Percentiles rank a stretch among this genome's conserved stretches.
Evolutionary conservation across 352 stramenopile species (phyloP).

Genomic region (Phytophthora boehmeriae): DNA sequence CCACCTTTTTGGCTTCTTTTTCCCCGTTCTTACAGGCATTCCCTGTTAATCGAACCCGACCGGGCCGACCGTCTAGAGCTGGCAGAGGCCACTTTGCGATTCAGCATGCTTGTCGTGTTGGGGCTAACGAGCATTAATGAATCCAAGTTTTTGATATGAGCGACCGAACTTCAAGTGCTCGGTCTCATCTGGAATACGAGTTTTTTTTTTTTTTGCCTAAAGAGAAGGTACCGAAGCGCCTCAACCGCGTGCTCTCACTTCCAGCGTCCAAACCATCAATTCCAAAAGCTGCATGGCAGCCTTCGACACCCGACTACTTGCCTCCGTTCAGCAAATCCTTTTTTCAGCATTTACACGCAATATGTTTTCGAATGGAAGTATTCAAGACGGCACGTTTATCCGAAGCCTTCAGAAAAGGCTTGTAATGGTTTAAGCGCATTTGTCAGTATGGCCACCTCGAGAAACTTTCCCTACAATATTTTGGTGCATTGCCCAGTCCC

Average conservation of each 20-base stretch:
- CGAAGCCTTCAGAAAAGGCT: background rate
- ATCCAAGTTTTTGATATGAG: conserved; percentile 29
- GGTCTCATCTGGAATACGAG: conserved; percentile 16
- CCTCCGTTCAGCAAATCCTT: conserved; percentile 19
- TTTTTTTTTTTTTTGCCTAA: conserved; percentile 11
- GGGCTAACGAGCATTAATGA: conserved; percentile 32
- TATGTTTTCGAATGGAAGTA: background rate
- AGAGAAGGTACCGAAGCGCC: conserved; percentile 25
- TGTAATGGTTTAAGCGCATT: background rate
- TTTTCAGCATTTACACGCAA: conserved; percentile 4
- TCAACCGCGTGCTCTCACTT: conserved; percentile 3
- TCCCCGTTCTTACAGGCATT: too few relatives aligned
- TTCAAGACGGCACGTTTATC: background rate
- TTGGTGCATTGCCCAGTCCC: background rate
- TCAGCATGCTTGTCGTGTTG: conserved; percentile 26
- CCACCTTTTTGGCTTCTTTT: too few relatives aligned
- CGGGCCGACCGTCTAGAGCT: conserved; percentile 1
- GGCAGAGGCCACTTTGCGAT: conserved; percentile 12
- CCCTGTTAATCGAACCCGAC: conserved; percentile 31
- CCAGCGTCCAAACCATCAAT: background rate
- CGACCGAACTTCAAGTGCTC: conserved; percentile 10
- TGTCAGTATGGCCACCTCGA: background rate
- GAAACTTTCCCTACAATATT: conserved; percentile 5
- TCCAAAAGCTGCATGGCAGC: conserved; percentile 31
- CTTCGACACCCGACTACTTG: conserved; percentile 26